These are phyloP conservation scores for Leucaena leucocephala DNA, from an alignment of 306 rosid genomes.

Conservation along the genomic window DNA sequence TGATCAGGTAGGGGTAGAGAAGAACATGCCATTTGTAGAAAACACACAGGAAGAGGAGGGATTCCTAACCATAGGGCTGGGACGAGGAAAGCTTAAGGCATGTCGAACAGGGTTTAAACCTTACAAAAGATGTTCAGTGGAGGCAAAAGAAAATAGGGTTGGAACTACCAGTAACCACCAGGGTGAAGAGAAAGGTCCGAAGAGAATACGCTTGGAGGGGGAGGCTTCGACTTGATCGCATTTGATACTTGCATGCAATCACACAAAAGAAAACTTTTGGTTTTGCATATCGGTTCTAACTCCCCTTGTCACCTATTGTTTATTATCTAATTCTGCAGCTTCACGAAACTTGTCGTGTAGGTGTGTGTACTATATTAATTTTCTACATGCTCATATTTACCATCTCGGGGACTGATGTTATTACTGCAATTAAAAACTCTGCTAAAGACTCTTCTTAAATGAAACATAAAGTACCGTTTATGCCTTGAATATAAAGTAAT, in stretches of 20 bases:
- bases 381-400: conserved; percentile 44
- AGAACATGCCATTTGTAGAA: conserved; percentile 39
- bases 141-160: conserved; percentile 66
- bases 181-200: conserved; percentile 68
- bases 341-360: conserved; percentile 64
- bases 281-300: conserved; percentile 39
- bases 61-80: conserved; percentile 65
- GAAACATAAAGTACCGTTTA: conserved; percentile 31
- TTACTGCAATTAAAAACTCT: conserved; percentile 40
- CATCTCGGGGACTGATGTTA: conserved; percentile 43
- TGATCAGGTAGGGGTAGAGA: conserved; percentile 42
- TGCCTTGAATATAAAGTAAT: not conserved
- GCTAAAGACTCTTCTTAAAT: conserved; percentile 41
- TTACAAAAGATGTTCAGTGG: conserved; percentile 88
- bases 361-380: conserved; percentile 66
- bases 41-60: conserved; percentile 52
- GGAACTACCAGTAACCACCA: conserved; percentile 45
- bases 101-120: conserved; percentile 90
- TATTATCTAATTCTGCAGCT: conserved; percentile 45
- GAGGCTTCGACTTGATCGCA: conserved; percentile 50
- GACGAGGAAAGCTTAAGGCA: conserved; percentile 66
- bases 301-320: conserved; percentile 11
- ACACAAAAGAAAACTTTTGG: conserved; percentile 48
- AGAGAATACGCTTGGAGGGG: conserved; percentile 74
- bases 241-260: conserved; percentile 22